phyloP scores from a whole-genome alignment of 768 basidiomycete genomes.

The Lactarius sanguifluus region DNA sequence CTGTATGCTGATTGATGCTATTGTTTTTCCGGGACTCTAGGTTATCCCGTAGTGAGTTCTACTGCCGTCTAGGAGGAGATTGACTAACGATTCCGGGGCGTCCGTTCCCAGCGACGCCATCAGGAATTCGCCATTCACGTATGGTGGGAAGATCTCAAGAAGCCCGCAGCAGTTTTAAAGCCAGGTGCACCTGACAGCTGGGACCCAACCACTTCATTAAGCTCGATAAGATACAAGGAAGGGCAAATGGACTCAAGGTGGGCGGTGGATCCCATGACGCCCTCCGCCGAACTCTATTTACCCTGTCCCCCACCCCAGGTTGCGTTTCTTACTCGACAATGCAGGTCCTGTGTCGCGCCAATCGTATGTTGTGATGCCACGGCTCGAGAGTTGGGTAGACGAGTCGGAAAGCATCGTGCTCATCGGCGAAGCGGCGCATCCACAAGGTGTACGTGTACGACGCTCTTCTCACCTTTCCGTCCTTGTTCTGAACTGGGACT shows the following conservation, averaged over 20 bases:
- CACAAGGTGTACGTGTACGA: constrained; percentile 32
- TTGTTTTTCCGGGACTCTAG: constrained; percentile 6
- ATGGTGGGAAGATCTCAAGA: constrained; percentile 21
- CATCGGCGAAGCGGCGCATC: constrained; percentile 41
- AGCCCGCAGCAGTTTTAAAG: neutral
- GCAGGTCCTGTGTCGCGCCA: constrained; percentile 25
- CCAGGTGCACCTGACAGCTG: constrained; percentile 9
- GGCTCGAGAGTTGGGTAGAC: constrained; percentile 42
- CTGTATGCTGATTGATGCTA: neutral
- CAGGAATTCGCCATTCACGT: constrained; percentile 22
- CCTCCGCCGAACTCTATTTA: constrained; percentile 1
- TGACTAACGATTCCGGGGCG: constrained; percentile 3
- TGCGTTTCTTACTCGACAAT: constrained; percentile 25
- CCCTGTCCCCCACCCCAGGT: neutral
- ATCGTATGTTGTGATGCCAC: constrained; percentile 40
- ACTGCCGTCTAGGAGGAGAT: neutral
- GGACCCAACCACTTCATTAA: constrained; percentile 17
- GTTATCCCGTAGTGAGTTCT: constrained; percentile 23
- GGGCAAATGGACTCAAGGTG: constrained; percentile 24
- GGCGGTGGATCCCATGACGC: neutral
- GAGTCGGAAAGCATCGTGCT: constrained; percentile 37
- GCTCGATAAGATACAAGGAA: constrained; percentile 19
- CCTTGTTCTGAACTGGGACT: neutral
- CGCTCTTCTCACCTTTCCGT: neutral
- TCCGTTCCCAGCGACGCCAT: constrained; percentile 18